phyloP scores from a whole-genome alignment of 352 stramenopile genomes.

The Phytophthora chlamydospora region DNA sequence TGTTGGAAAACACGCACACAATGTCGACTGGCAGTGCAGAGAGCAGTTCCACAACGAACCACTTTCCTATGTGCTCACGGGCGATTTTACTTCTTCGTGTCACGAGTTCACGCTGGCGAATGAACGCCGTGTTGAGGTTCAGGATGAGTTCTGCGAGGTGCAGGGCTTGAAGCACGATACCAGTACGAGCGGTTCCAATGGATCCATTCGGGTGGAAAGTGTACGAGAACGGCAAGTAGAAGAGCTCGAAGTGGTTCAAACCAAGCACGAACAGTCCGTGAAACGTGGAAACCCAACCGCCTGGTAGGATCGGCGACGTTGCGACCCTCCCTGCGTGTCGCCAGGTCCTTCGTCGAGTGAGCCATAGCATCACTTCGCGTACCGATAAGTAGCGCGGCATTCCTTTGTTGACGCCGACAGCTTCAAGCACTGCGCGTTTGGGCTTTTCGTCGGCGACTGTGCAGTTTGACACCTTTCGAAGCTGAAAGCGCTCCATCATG shows the following conservation, averaged over 20 bases:
- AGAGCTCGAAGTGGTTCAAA: constrained; percentile 21
- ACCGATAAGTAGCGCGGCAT: neutral
- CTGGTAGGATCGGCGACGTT: neutral
- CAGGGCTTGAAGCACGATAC: constrained; percentile 1
- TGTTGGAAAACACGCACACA: neutral
- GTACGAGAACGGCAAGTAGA: constrained; percentile 19
- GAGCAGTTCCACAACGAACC: constrained; percentile 18
- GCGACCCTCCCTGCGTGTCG: neutral
- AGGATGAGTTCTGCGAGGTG: constrained; percentile 11
- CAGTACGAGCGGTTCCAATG: neutral
- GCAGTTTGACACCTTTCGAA: constrained; percentile 22
- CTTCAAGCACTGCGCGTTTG: neutral
- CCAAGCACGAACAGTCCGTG: constrained; percentile 32
- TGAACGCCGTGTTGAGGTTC: constrained; percentile 24
- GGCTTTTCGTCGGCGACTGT: constrained; percentile 26
- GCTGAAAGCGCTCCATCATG: constrained; percentile 39
- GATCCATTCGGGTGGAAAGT: constrained; percentile 9
- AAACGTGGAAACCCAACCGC: neutral
- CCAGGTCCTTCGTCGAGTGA: constrained; percentile 5
- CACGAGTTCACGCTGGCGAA: neutral
- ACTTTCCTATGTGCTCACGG: neutral
- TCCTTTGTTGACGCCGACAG: no score
- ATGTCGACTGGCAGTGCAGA: neutral
- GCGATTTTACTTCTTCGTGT: constrained; percentile 12
- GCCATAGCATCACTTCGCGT: no score